Evolutionary conservation across 2,329 filamentous ascomycete genomes (phyloP), one percentile per base, ranked within the genome.

Genomic region (Neobulgaria alba): DNA sequence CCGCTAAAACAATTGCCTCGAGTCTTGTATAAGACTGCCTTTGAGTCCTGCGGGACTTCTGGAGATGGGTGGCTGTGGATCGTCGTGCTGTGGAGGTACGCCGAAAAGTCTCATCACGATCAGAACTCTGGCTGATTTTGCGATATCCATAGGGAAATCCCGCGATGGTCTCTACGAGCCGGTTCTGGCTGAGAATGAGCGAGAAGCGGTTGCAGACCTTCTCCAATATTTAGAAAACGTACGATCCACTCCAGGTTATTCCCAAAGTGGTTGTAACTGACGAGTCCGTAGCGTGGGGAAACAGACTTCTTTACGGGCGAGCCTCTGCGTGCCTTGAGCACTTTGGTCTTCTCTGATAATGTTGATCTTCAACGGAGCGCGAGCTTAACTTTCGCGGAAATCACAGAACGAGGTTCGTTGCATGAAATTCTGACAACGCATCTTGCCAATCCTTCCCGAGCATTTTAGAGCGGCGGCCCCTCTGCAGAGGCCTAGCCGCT

Each of bases 271-370:
- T 33, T 26, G 18, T 35, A 32, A 41, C 50, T 57, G 39, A 58
- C 46, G 23, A 37, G 33, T 39, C n/a, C 38, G 31, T 38, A 55
- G 92, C 83, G 92, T 61, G 84, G 82, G 60, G 92, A 98, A 64
- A 96, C 89, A 57, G 90, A 98, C 65, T 98, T 98, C 77, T 98
- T 98, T 67, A 82, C 85, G 29, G 92, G 92, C 65, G 89, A 95
- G 60, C 92, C 92, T 33, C 78, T 98, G 43, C 84, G 85, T 65
- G 90, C 92, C 33, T 70, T 98, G 42, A 95, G 87, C 65, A 98
- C 90, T 10, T 76, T 98, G 18, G 92, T 98, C 43, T 98, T 95
- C 63, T 98, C 92, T 43, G 89, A 96, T 65, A 98, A 98, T 67
- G 89, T 98, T 61, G 92, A 98, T 63, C 74, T 98, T 39, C 92